Base-by-base conservation (phyloP, 352 stramenopile genomes). In the Phytophthora constricta region DNA sequence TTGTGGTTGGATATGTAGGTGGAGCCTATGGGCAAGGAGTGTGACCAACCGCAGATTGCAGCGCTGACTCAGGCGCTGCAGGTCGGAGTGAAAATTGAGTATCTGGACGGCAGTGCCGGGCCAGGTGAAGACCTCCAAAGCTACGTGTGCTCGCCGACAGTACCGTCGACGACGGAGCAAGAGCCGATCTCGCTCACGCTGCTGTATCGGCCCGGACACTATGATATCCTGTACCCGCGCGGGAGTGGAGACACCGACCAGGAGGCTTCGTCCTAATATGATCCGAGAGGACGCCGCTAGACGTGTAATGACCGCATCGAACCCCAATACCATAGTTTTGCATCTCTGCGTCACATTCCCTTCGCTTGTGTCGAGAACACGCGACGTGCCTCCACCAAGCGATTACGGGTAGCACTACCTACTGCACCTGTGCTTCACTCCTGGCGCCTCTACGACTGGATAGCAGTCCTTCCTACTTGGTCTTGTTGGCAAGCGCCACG, bases 131-230 rank as follows among this genome's bases (percentile, higher is more conserved):
- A 82, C 17, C 74, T 90, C 7, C 84, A 90, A 56, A 90, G 65
- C 58, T 92, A 94, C 68, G 68, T 89, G 22, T 94, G 82, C 48
- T 76, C 72, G 1, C 63, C 78, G 1, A 68, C 47, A 20, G 51
- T 48, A 20, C 49, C 46, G 59, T 48, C 26, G 16, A 58, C 54
- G 10, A 33, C 62, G 11, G 39, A 65, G 43, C 53, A 75, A 10
- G 54, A 70, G 31, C 64, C 64, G 0, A 68, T 79, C 34, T 67
- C 58, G 19, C 83, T 98, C 39, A 84, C 86, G 39, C 72, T 98
- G 53, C 74, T 98, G 23, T 98, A 98, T 83, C 89, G 96, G 57
- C 94, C 94, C 16, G 96, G 96, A 13, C 96, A 98, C 74, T 98
- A 98, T 81, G 96, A 98, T 72, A 96, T 98, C 51, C 76, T 98